Conservation (phyloP, 371 early-diverging fungal species). For the Haplosporangium sp. region DNA sequence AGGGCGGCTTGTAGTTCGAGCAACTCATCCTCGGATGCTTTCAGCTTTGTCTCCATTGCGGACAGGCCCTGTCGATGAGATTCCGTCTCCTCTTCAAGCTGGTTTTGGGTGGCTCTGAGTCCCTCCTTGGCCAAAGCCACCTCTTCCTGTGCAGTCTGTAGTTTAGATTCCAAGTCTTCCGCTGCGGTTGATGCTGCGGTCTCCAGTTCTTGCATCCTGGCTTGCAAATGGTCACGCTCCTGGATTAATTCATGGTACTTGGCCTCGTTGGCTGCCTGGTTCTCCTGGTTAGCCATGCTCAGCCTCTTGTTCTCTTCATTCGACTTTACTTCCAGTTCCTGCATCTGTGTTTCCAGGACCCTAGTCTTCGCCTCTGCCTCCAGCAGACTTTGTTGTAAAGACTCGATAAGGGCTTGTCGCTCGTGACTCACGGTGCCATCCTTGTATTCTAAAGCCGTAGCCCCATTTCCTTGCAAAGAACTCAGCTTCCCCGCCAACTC, state of each 20-base stretch:
- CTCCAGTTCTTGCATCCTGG: conserved; percentile 16
- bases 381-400: conserved; percentile 27
- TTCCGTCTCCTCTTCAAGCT: conserved; percentile 13
- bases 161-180: conserved; percentile 4
- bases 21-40: conserved; percentile 24
- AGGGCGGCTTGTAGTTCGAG: conserved; percentile 15
- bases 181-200: not conserved
- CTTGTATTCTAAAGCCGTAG: not conserved
- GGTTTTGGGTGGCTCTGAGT: conserved; percentile 2
- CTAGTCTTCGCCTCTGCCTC: conserved; percentile 29
- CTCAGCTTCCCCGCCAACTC: conserved; percentile 22
- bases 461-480: conserved; percentile 20
- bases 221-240: conserved; percentile 26
- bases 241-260: conserved; percentile 16
- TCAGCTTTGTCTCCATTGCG: conserved; percentile 38
- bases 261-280: conserved; percentile 9
- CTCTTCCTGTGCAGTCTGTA: conserved; percentile 23
- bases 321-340: conserved; percentile 20
- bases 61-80: not conserved
- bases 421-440: conserved; percentile 1
- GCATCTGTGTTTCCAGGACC: conserved; percentile 24
- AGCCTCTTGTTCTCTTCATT: conserved; percentile 32
- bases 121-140: conserved; percentile 7
- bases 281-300: conserved; percentile 7
- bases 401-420: conserved; percentile 32